Percentiles rank a stretch among this genome's conserved stretches.
Conservation (phyloP, 2,329 filamentous ascomycete genomes). For the Pseudogymnoascus sp. region DNA sequence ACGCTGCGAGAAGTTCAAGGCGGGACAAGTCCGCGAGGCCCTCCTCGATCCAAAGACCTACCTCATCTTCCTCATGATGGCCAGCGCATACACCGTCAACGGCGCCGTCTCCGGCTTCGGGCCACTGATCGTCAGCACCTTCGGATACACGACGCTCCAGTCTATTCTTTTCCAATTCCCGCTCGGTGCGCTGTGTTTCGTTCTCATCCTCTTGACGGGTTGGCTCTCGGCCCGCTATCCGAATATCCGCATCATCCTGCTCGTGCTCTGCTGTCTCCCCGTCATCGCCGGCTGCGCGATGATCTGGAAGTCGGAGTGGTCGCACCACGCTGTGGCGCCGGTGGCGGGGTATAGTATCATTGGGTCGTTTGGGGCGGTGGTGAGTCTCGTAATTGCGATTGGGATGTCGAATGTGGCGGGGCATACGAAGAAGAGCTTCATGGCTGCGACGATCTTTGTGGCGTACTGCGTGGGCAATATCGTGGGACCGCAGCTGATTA, state of each 20-base stretch:
- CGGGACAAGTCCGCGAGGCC: constrained; percentile 49
- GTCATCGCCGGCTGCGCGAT: constrained; percentile 67
- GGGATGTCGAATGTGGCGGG: constrained; percentile 65
- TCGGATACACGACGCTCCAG: constrained; percentile 55
- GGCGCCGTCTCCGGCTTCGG: constrained; percentile 65
- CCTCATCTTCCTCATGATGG: constrained; percentile 60
- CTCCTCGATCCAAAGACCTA: constrained; percentile 54
- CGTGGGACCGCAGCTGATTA: constrained; percentile 63
- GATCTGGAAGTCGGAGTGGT: constrained; percentile 60
- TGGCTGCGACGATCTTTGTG: constrained; percentile 65
- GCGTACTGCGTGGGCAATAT: constrained; percentile 73
- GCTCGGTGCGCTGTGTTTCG: constrained; percentile 58
- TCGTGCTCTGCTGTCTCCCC: constrained; percentile 60
- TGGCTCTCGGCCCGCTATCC: constrained; percentile 51
- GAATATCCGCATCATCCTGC: constrained; percentile 57
- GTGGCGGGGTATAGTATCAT: constrained; percentile 65
- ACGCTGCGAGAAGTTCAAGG: constrained; percentile 52
- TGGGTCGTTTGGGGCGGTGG: constrained; percentile 64
- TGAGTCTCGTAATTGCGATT: constrained; percentile 50
- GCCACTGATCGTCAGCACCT: constrained; percentile 63
- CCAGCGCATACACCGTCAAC: constrained; percentile 51
- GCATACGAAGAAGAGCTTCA: constrained; percentile 70
- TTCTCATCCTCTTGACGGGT: constrained; percentile 59
- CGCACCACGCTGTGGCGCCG: constrained; percentile 54
- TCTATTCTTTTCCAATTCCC: constrained; percentile 70